Base-by-base conservation (phyloP, 208 protist species). In the Leishmania turanica region DNA sequence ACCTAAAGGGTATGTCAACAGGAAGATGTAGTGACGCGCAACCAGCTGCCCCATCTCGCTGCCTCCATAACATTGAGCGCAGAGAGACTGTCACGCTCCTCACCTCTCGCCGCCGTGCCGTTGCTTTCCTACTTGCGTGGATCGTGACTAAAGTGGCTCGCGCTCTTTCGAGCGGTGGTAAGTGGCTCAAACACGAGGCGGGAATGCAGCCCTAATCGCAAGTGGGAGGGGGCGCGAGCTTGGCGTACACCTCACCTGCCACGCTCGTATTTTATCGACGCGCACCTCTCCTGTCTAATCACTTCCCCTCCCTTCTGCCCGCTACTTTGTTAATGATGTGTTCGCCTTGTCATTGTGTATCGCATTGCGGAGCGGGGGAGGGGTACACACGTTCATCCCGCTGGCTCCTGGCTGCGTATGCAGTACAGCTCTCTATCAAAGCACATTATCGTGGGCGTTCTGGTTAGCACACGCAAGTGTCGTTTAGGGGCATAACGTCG, bases 301-400 rank as follows among this genome's bases (percentile, higher is more conserved):
- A 53, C 69, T 37, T 17, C 13, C 45, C 11, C 40, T 71, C 40
- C 9, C 49, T 65, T 82, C 62, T 69, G 42, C 72, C 56, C 65
- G 66, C 42, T 66, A 65, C 78, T 51, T 71, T 49, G 40, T 49
- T 58, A 72, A 72, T 75, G 42, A 58, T 84, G 65, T 78, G 66
- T 78, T 82, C 85, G 47, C 78, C 51, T 83, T 70, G 45, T 65
- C 68, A 74, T 79, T 7, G n/a, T 45, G 66, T n/a, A 72, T 8
- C 51, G 24, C 37, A 47, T 11, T 47, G 72, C 21, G 17, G n/a
- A 47, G 37, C 56, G 64, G 40, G 5, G 75, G 27, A 66, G 54
- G 65, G 21, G 73, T 31, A 40, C 27, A 31, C 69, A 73, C 21
- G 21, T 3, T 73, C 27, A 54, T 37, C 45, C 8, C 13, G 21